Evolutionary conservation across 1,139 yeast genomes (phyloP).

Genomic region (Yamadazyma sp.): DNA sequence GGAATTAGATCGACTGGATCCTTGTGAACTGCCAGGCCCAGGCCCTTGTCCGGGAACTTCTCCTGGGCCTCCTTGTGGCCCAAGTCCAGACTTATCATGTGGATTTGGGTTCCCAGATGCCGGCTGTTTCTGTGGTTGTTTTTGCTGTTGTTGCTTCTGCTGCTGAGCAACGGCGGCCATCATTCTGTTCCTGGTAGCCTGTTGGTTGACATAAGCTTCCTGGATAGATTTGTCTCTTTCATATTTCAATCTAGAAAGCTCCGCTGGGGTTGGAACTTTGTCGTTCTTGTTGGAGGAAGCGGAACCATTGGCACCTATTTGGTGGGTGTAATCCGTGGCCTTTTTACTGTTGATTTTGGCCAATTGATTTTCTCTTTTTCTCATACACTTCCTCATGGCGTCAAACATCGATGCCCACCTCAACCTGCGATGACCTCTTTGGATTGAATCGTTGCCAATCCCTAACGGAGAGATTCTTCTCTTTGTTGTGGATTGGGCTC

Average conservation of each 20-base stretch:
- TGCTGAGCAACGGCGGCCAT: conserved; percentile 20
- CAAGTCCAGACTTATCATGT: background rate
- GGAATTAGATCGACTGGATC: background rate
- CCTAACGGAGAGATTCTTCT: conserved; percentile 90
- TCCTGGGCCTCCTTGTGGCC: background rate
- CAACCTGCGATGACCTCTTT: conserved; percentile 84
- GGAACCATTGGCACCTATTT: conserved; percentile 1
- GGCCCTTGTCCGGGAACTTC: background rate
- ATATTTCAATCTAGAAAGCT: conserved; percentile 73
- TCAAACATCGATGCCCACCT: conserved; percentile 97
- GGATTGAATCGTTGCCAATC: conserved; percentile 86
- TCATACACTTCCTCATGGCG: conserved; percentile 87
- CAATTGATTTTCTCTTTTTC: conserved; percentile 66
- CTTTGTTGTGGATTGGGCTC: conserved; percentile 83
- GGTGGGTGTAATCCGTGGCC: conserved; percentile 19
- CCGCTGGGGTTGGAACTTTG: conserved; percentile 73
- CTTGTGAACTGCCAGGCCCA: conserved; percentile 1
- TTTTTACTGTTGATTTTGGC: conserved; percentile 38
- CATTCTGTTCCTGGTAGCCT: conserved; percentile 20
- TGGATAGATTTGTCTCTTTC: conserved; percentile 85
- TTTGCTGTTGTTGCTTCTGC: conserved; percentile 14
- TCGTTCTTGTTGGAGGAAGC: conserved; percentile 29
- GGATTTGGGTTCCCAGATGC: background rate
- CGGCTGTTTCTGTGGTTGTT: background rate
- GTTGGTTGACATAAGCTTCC: conserved; percentile 65